Evolutionary conservation across 192 early-diverging fungal species (phyloP).

Genomic region (Linnemannia schmuckeri): DNA sequence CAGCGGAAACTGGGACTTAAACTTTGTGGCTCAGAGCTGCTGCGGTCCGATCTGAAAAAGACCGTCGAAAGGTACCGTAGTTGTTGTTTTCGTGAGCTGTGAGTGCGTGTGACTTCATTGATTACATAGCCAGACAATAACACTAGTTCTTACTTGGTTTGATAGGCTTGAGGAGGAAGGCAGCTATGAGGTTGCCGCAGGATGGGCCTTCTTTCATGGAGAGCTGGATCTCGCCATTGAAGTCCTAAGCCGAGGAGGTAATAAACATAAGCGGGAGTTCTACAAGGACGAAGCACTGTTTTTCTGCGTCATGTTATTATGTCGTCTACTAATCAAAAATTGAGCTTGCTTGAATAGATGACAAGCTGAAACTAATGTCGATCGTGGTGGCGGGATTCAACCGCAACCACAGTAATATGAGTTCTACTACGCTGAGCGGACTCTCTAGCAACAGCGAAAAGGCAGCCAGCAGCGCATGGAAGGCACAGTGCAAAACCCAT

Average conservation of each 20-base stretch:
- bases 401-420: constrained; percentile 29
- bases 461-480: constrained; percentile 62
- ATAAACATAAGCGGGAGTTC: neutral
- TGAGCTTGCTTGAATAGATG: constrained; percentile 62
- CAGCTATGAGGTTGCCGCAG: constrained; percentile 89
- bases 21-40: constrained; percentile 66
- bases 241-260: constrained; percentile 68
- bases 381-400: constrained; percentile 72
- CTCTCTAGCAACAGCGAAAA: constrained; percentile 38
- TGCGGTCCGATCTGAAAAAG: constrained; percentile 60
- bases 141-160: constrained; percentile 57
- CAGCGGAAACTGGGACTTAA: constrained; percentile 63
- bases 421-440: constrained; percentile 59
- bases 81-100: neutral
- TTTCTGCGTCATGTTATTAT: neutral
- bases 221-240: constrained; percentile 79
- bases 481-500: constrained; percentile 71
- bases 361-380: constrained; percentile 88
- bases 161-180: constrained; percentile 75
- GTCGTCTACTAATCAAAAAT: neutral
- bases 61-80: constrained; percentile 56
- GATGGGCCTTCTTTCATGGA: constrained; percentile 89
- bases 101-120: constrained; percentile 60
- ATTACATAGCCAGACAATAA: constrained; percentile 16
- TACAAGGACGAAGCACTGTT: neutral